phyloP scores from a whole-genome alignment of 257 asterid genomes.

The Salvia hispanica region DNA sequence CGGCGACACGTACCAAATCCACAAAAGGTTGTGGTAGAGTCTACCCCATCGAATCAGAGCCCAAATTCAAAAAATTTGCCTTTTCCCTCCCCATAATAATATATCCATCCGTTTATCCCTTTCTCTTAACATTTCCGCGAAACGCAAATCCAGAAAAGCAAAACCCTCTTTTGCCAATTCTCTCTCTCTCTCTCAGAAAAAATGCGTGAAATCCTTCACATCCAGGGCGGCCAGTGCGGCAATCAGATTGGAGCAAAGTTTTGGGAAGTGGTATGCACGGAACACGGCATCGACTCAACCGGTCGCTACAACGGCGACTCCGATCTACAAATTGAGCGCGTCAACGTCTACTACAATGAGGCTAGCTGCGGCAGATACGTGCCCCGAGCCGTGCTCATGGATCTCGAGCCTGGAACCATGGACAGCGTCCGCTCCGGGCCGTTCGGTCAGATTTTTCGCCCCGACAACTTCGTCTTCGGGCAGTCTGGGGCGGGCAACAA shows the following conservation, averaged over 20 bases:
- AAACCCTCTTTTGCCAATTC: constrained; percentile 23
- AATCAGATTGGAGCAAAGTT: constrained; percentile 61
- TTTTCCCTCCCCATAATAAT: constrained; percentile 32
- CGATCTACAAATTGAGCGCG: constrained; percentile 57
- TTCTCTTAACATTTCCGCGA: background rate
- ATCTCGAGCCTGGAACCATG: constrained; percentile 61
- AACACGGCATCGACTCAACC: constrained; percentile 58
- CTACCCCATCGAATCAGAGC: constrained; percentile 12
- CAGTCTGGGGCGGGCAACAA: constrained; percentile 59
- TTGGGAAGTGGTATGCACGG: constrained; percentile 58
- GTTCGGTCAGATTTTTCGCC: constrained; percentile 55
- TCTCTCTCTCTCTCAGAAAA: constrained; percentile 21
- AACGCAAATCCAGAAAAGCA: constrained; percentile 11
- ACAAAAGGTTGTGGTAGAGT: background rate
- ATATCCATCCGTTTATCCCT: constrained; percentile 2
- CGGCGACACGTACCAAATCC: constrained; percentile 21
- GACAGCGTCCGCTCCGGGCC: constrained; percentile 60
- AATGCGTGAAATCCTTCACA: constrained; percentile 58
- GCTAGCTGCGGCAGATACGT: constrained; percentile 56
- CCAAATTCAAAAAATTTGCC: constrained; percentile 39
- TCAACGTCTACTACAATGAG: constrained; percentile 56
- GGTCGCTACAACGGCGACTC: constrained; percentile 55
- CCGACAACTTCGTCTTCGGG: constrained; percentile 56
- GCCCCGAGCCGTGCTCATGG: constrained; percentile 59
- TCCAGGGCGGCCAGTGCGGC: constrained; percentile 60